These are phyloP conservation scores for Phialocephala sp. DNA, from an alignment of 2,329 filamentous ascomycete genomes.

Conservation along the genomic window DNA sequence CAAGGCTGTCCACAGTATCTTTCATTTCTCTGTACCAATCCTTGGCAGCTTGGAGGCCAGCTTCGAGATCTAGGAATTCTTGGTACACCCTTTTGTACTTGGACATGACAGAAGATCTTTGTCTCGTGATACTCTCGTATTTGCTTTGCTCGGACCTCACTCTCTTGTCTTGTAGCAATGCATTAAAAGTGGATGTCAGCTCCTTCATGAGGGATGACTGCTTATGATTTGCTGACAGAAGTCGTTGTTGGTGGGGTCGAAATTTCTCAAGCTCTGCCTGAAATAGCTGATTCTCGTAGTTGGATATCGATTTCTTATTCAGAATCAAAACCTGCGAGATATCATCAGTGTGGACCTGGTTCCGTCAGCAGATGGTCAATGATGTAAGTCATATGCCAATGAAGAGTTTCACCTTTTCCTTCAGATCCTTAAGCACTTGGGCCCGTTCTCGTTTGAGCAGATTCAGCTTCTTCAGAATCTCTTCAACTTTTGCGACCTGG, in stretches of 20 bases:
- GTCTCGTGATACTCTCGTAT: slow-evolving; percentile 86
- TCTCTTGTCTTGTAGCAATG: slow-evolving; percentile 89
- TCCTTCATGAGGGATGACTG: slow-evolving; percentile 95
- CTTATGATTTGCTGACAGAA: slow-evolving; percentile 94
- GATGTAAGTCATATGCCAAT: neutral
- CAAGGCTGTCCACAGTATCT: slow-evolving; percentile 87
- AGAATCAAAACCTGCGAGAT: slow-evolving; percentile 97
- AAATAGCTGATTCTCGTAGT: slow-evolving; percentile 91
- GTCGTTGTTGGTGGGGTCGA: slow-evolving; percentile 85
- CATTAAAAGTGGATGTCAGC: slow-evolving; percentile 84
- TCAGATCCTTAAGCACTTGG: slow-evolving; percentile 94
- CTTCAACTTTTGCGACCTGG: slow-evolving; percentile 88
- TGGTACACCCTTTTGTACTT: slow-evolving; percentile 92
- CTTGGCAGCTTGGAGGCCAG: slow-evolving; percentile 85
- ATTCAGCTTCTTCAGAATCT: slow-evolving; percentile 87
- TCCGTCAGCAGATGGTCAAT: slow-evolving; percentile 22
- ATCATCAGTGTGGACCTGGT: slow-evolving; percentile 89
- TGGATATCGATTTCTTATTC: slow-evolving; percentile 95
- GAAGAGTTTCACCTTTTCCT: slow-evolving; percentile 78
- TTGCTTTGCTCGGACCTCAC: slow-evolving; percentile 94
- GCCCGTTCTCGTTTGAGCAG: slow-evolving; percentile 89
- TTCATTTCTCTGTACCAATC: slow-evolving; percentile 96
- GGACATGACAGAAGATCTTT: slow-evolving; percentile 79
- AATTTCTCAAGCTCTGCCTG: slow-evolving; percentile 98
- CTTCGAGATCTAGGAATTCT: slow-evolving; percentile 87